phyloP scores from a whole-genome alignment of 257 asterid genomes.

The Solanum chilense region DNA sequence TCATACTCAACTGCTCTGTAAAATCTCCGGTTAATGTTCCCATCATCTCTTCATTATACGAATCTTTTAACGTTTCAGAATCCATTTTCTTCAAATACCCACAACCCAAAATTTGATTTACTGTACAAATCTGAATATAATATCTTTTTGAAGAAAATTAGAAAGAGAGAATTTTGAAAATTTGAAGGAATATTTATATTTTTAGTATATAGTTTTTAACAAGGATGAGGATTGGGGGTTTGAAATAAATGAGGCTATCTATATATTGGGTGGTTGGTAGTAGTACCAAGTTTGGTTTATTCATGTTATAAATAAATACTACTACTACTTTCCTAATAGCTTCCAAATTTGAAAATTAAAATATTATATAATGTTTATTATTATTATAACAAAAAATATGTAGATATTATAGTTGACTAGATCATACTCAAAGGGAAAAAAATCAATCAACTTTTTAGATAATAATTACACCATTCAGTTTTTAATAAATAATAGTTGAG shows the following conservation, averaged over 20 bases:
- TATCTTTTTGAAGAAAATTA: neutral
- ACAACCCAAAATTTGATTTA: neutral
- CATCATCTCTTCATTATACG: neutral
- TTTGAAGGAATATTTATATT: neutral
- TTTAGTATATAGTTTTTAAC: neutral
- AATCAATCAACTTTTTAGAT: neutral
- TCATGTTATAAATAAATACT: neutral
- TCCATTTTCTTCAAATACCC: neutral
- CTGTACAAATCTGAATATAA: neutral
- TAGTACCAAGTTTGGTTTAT: slow-evolving; percentile 1
- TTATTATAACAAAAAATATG: neutral
- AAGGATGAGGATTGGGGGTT: neutral
- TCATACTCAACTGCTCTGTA: neutral
- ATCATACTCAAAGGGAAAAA: neutral
- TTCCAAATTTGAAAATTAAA: neutral
- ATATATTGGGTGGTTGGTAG: neutral
- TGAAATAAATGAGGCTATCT: slow-evolving; percentile 4
- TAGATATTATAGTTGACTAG: neutral
- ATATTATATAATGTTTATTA: neutral
- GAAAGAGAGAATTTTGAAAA: neutral
- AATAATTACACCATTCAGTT: neutral
- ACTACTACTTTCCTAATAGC: neutral
- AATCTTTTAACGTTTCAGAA: neutral
- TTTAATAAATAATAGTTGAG: neutral
- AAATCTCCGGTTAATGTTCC: neutral